phyloP scores from a whole-genome alignment of 257 asterid species.

The Misopates orontium region DNA sequence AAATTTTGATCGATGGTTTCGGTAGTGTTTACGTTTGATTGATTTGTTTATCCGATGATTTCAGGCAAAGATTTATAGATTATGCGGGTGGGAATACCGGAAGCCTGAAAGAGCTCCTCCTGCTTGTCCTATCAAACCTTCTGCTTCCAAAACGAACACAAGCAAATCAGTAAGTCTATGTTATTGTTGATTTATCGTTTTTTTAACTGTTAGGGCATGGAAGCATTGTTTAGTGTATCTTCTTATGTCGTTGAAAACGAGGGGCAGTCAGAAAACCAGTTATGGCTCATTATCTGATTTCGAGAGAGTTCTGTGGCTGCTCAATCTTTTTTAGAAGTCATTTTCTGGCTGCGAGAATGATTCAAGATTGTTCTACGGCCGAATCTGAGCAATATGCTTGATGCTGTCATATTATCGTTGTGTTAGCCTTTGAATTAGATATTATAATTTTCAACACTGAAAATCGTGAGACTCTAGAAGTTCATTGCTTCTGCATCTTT shows the following conservation, averaged over 20 bases:
- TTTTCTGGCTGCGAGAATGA: not conserved
- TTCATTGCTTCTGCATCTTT: not conserved
- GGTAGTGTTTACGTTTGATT: not conserved
- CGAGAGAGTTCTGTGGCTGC: not conserved
- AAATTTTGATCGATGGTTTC: not conserved
- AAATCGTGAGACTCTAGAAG: not conserved
- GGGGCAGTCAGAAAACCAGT: not conserved
- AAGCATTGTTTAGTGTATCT: not conserved
- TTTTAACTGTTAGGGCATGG: not conserved
- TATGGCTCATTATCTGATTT: not conserved
- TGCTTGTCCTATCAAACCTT: conserved; percentile 81
- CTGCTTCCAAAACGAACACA: conserved; percentile 44
- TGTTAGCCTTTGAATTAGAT: not conserved
- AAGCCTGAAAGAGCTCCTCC: conserved; percentile 85
- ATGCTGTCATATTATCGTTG: too few species aligned
- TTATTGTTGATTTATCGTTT: not conserved
- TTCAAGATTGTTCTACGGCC: not conserved
- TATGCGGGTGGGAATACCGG: conserved; percentile 86
- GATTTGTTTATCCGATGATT: conserved; percentile 12
- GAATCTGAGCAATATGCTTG: too few species aligned
- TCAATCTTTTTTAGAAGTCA: not conserved
- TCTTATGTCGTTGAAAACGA: conserved; percentile 8
- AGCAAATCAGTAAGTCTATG: conserved; percentile 59
- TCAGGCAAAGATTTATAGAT: conserved; percentile 75
- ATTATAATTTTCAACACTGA: not conserved